Conservation (phyloP, 306 rosid genomes). For the Inga oerstediana region DNA sequence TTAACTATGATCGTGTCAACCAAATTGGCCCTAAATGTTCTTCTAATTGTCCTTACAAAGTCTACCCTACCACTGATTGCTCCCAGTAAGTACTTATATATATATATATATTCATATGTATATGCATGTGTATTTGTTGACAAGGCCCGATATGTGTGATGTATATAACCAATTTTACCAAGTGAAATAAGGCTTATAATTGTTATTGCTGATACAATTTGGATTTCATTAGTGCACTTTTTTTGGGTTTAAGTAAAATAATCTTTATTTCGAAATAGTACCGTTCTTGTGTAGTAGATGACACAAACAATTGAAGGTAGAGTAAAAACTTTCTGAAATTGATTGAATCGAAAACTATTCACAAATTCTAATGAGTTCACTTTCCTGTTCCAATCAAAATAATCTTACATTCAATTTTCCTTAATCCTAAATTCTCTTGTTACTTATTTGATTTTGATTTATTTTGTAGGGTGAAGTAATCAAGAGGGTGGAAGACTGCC, state of each 20-base stretch:
- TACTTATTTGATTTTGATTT: background rate
- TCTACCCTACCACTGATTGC: constrained; percentile 75
- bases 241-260: no score
- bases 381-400: background rate
- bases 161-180: no score
- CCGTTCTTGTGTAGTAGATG: background rate
- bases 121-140: no score
- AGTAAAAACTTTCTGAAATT: background rate
- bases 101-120: background rate
- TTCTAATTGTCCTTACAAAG: constrained; percentile 56
- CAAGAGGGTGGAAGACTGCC: background rate
- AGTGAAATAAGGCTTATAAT: no score
- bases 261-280: no score
- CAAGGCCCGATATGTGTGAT: no score
- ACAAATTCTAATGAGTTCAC: background rate
- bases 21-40: constrained; percentile 41
- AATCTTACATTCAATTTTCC: background rate
- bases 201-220: no score
- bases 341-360: background rate
- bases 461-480: constrained; percentile 51
- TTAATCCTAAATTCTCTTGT: background rate
- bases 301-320: no score
- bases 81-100: constrained; percentile 31
- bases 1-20: constrained; percentile 49
- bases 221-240: no score